Evolutionary conservation across 2,329 filamentous ascomycete genomes (phyloP), one percentile per base, ranked within the genome.

Genomic region (Microcyclosporella mali): DNA sequence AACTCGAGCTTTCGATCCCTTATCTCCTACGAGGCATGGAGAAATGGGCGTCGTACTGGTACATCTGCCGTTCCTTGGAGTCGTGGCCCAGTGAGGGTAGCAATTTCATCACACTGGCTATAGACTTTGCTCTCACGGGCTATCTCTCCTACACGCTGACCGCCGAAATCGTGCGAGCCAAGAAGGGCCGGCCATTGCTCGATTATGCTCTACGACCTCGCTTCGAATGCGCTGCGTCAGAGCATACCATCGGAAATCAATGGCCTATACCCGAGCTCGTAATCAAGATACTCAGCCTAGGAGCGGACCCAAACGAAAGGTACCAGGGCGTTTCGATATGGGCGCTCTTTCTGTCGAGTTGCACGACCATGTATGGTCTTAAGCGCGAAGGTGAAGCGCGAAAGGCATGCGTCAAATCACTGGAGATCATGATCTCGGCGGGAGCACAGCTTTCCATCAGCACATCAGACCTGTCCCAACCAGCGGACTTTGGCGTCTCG

Each of bases 251-350:
- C 4, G 40, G 40, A 6, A n/a, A 29, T 12, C 40, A 42, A 27
- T 28, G 9, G 16, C 21, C 40, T 9, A 18, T 28, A 4, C 40
- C 40, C 3, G 40, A 42, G 16, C 40, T 42, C 27, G 19, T 42
- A 6, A 12, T 15, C 18, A 4, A 15, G 15, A n/a, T 42, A 4
- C 16, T 42, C 7, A 9, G 11, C 18, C 25, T 42, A 12, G 40
- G 40, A 9, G 40, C 40, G 14, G 40, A 42, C 30, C 40, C 40
- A 8, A 42, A 42, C 15, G 31, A 34, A 18, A 27, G 11, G n/a
- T 11, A 28, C 3, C 15, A 36, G 12, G 33, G 33, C 3, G 16
- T 19, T 14, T 41, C 39, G 30, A 28, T 41, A 9, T 34, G 31
- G 31, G 18, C 30, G 17, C 31, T 41, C 4, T 41, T 41, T 31